Evolutionary conservation across 495 filamentous ascomycete species (phyloP), one percentile per base, ranked within the genome.

Genomic region (Chlorociboria aeruginascens): DNA sequence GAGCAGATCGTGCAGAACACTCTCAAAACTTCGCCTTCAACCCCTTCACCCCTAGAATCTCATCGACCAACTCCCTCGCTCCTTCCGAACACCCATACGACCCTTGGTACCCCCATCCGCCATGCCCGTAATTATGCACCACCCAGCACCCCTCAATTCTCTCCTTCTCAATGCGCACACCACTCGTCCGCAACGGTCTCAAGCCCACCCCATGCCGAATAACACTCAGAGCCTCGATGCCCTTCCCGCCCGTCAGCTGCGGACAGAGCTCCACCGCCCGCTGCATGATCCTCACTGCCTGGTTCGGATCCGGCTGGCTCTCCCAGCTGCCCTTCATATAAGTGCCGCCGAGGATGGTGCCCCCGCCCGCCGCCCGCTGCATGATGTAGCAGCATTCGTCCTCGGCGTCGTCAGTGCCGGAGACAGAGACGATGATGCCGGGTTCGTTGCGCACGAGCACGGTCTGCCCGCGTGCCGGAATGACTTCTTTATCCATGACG

Each of bases 71-170:
- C 54, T 71, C 72, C 25, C 83, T 74, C 0, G 79, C 83, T 40
- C 73, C 69, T 54, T 79, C 66, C 0, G 89, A 80, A 66, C 85
- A 89, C 1, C 92, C 92, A 63, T 85, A 99, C 13, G 79, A 85
- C 20, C 79, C 76, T 63, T 99, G 92, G 58, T 95, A 88, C 46
- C 81, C 92, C 70, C 88, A 95, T 0, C 92, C 92, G 0, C 85
- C 89, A 68, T 95, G 90, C 8, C 93, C 93, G 61, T 99, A 99
- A 54, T 95, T 90, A 61, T 99, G 92, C 51, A 99, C 87, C 8
- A 95, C 78, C 66, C 74, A 78, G 0, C 77, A 70, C n/a, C 73
- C 82, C 25, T 72, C 63, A 16, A 89, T 75, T 52, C 69, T 71
- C 63, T 96, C 89, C 61, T 76, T 85, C 66, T 95, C 92, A 39